Evolutionary conservation across 1,284 basidiomycete species (phyloP).

Genomic region (Tremellales sp.): DNA sequence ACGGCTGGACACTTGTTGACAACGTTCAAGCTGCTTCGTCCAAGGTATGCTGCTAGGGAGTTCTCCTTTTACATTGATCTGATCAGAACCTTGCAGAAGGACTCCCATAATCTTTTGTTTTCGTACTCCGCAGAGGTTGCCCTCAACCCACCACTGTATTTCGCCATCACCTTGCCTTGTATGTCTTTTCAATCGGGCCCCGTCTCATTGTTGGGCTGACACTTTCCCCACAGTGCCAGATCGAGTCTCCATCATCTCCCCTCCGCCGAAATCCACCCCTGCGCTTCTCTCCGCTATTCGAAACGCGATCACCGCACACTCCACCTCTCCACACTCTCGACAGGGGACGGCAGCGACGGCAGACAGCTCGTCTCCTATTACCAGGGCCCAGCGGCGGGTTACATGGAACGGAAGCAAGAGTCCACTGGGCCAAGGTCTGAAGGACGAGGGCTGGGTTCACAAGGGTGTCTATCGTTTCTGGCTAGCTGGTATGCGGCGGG

Average conservation of each 20-base stretch:
- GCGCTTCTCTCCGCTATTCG: conserved; percentile 36
- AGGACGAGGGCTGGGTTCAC: conserved; percentile 43
- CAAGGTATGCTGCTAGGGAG: conserved; percentile 31
- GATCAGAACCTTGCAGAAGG: conserved; percentile 20
- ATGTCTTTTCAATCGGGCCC: conserved; percentile 3
- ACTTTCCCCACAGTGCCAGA: conserved; percentile 32
- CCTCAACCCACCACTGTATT: conserved; percentile 31
- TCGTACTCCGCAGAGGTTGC: conserved; percentile 16
- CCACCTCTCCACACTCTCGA: conserved; percentile 7
- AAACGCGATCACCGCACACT: conserved; percentile 25
- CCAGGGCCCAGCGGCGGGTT: not conserved
- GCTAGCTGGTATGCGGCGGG: conserved; percentile 39
- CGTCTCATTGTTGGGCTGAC: conserved; percentile 2
- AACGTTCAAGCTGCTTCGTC: conserved; percentile 26
- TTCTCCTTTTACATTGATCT: not conserved
- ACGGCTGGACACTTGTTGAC: conserved; percentile 36
- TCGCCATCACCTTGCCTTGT: conserved; percentile 44
- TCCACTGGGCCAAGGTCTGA: conserved; percentile 22
- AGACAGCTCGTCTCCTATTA: not conserved
- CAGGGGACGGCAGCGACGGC: not conserved
- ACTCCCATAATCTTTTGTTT: conserved; percentile 40
- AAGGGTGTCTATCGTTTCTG: conserved; percentile 44
- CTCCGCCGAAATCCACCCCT: conserved; percentile 28
- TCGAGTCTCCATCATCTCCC: conserved; percentile 39
- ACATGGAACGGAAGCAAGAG: not conserved